Percentiles rank a stretch among this genome's conserved stretches.
Conservation (phyloP, 1,284 basidiomycete genomes). For the Somion occarium region DNA sequence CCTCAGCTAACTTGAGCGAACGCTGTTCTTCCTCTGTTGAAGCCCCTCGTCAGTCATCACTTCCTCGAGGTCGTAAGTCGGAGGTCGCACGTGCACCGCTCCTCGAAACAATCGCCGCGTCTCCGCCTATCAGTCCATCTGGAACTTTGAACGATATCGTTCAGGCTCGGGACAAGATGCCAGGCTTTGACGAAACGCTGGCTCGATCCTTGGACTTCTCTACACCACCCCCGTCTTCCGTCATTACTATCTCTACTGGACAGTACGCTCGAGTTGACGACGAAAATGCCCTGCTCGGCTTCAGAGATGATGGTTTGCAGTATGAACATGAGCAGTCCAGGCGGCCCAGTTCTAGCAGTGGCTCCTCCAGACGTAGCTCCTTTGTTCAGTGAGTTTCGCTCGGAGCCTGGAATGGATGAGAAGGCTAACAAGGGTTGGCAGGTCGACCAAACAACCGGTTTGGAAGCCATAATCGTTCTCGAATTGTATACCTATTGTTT, state of each 20-base stretch:
- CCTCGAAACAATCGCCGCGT: constrained; percentile 2
- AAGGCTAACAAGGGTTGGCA: not conserved
- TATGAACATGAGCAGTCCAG: not conserved
- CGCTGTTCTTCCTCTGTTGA: not conserved
- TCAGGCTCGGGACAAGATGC: not conserved
- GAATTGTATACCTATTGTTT: not conserved
- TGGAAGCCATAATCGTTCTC: not conserved
- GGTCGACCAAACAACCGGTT: not conserved
- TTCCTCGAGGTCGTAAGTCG: not conserved
- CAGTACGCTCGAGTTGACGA: constrained; percentile 1
- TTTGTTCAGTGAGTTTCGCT: not conserved
- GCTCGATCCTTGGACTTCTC: not conserved
- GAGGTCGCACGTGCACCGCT: not conserved
- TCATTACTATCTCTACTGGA: not conserved
- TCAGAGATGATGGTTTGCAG: not conserved
- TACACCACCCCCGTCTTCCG: not conserved
- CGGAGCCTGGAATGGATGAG: not conserved
- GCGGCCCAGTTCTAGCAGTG: not conserved
- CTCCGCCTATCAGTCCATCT: not conserved
- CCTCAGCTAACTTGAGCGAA: too few relatives aligned
- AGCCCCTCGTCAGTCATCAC: not conserved
- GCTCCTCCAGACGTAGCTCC: not conserved
- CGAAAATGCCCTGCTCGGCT: not conserved
- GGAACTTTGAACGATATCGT: not conserved
- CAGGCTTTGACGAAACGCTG: not conserved